Evolutionary conservation across 2,329 filamentous ascomycete genomes (phyloP), one percentile per base, ranked within the genome.

Genomic region (Aspergillus floridensis): DNA sequence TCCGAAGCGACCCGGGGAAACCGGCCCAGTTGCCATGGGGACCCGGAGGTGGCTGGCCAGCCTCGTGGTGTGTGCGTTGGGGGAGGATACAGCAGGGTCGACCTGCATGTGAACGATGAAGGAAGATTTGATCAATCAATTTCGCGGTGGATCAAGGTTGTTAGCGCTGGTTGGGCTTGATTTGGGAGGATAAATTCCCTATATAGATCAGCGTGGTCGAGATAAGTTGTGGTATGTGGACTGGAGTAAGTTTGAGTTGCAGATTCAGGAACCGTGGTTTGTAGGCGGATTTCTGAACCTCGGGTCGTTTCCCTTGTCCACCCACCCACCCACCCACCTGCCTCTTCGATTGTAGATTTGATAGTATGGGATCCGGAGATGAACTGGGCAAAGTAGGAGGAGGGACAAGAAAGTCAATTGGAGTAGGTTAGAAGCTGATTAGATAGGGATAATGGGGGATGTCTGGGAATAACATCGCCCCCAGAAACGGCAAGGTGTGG

Each of bases 1-100:
- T 31, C 63, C 65, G 63, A 63, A 64, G 60, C 52, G 53, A 59
- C 60, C 61, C 61, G 63, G 57, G 44, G 41, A 53, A 21, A 58
- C 47, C 31, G 10, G 41, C 44, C 31, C n/a, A 57, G 65, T 67
- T 67, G 64, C 65, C 59, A 67, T 67, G 65, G 65, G 21, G 65
- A 67, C 59, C 38, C 59, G 58, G 56, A 57, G 52, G 57, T n/a
- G 49, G 60, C 56, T 60, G 57, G 50, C 59, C 58, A 61, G 49
- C 56, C 55, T 63, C 56, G 49, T 56, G 55, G 51, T 59, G 53
- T 29, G 56, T 35, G 49, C 44, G 52, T n/a, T 54, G 57, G 57
- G 22, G 22, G 59, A 58, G 59, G 29, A 59, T 14, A 22, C 16
- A 35, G 7, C 26, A 29, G 26, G 26, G 26, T 29, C 26, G 50